Percentiles rank a stretch among this genome's conserved stretches.
Evolutionary conservation across 495 filamentous ascomycete species (phyloP).

Genomic region (Talaromyces liani): DNA sequence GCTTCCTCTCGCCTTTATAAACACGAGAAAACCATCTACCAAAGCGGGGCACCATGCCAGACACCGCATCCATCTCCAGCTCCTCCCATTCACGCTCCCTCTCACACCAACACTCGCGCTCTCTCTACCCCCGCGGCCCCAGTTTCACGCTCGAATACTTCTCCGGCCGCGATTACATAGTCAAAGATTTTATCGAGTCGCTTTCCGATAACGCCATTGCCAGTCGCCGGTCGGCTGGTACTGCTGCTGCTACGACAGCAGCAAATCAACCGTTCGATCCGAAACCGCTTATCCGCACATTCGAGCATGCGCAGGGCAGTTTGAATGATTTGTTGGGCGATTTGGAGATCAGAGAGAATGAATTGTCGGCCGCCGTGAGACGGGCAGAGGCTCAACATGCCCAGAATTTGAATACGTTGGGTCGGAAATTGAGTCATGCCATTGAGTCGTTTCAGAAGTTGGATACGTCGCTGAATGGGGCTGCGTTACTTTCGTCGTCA

Average conservation of each 20-base stretch:
- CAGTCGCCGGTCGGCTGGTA: slow-evolving; percentile 58
- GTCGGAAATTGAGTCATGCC: slow-evolving; percentile 80
- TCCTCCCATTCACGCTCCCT: slow-evolving; percentile 18
- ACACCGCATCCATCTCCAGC: slow-evolving; percentile 27
- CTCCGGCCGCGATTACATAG: slow-evolving; percentile 83
- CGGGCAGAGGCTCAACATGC: slow-evolving; percentile 89
- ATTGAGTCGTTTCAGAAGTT: slow-evolving; percentile 85
- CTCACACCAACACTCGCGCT: slow-evolving; percentile 37
- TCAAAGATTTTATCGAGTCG: slow-evolving; percentile 91
- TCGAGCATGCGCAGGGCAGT: slow-evolving; percentile 78
- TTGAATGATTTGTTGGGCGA: slow-evolving; percentile 78
- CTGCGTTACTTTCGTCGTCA: slow-evolving; percentile 14
- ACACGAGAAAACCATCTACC: neutral
- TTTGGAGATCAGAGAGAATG: slow-evolving; percentile 77
- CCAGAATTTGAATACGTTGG: slow-evolving; percentile 75
- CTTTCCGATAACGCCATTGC: slow-evolving; percentile 81
- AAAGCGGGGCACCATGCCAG: slow-evolving; percentile 20
- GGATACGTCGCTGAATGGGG: slow-evolving; percentile 64
- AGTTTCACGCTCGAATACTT: slow-evolving; percentile 84
- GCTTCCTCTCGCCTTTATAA: neutral
- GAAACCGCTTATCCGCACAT: slow-evolving; percentile 91
- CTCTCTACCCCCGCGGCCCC: slow-evolving; percentile 70
- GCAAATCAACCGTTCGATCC: slow-evolving; percentile 81
- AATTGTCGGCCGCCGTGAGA: slow-evolving; percentile 79
- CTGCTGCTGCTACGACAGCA: slow-evolving; percentile 26